A percentile compares a stretch with the other conserved stretches of the same genome.
Conservation (phyloP, 441 rosid species). For the Erodium moschatum region DNA sequence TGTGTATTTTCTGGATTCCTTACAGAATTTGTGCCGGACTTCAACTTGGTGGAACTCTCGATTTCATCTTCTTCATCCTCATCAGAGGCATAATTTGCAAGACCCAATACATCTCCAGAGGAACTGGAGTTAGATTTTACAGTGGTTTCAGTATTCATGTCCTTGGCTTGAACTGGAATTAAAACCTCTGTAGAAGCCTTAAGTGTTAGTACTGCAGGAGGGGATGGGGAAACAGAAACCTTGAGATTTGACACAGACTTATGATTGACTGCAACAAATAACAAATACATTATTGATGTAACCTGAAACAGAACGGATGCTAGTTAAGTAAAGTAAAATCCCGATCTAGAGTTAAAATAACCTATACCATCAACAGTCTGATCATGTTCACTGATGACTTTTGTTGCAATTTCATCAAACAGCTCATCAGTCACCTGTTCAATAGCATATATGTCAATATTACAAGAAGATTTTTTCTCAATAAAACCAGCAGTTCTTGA, state of each 20-base stretch:
- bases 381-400: conserved; percentile 76
- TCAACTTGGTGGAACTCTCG: conserved; percentile 32
- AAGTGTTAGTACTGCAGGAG: conserved; percentile 26
- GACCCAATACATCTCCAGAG: conserved; percentile 76
- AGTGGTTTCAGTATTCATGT: conserved; percentile 30
- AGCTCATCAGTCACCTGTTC: conserved; percentile 85
- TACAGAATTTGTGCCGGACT: conserved; percentile 25
- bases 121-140: conserved; percentile 50
- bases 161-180: conserved; percentile 38
- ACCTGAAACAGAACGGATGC: conserved; percentile 1
- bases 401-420: conserved; percentile 86
- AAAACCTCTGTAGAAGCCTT: conserved; percentile 45
- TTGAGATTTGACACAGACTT: conserved; percentile 30
- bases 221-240: conserved; percentile 28
- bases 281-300: conserved; percentile 7
- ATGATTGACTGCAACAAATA: conserved; percentile 34
- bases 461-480: not conserved
- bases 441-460: conserved; percentile 22
- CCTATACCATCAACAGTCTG: conserved; percentile 45
- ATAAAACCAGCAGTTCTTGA: conserved; percentile 18
- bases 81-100: conserved; percentile 84
- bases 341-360: conserved; percentile 16
- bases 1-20: conserved; percentile 26
- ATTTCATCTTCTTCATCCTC: conserved; percentile 48
- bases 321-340: conserved; percentile 5